Evolutionary conservation across 2,329 filamentous ascomycete genomes (phyloP).

Genomic region (Pestalotiopsis fici): DNA sequence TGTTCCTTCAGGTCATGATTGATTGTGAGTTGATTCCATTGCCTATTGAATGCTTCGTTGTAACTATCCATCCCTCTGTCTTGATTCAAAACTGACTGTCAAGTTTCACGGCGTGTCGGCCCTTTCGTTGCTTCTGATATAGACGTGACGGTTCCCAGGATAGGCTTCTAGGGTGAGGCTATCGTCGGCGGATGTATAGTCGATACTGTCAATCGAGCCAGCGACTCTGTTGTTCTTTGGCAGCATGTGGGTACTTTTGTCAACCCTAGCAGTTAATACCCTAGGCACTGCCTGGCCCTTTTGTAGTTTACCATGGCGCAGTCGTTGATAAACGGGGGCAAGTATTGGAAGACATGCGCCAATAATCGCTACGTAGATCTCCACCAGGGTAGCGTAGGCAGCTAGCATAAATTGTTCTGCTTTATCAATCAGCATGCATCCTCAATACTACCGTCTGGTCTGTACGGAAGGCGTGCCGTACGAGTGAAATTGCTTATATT

Average conservation of each 20-base stretch:
- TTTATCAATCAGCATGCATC: neutral
- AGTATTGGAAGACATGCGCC: conserved; percentile 17
- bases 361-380: conserved; percentile 19
- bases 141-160: neutral
- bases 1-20: too few species aligned
- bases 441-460: neutral
- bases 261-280: neutral
- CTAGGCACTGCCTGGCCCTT: neutral
- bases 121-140: neutral
- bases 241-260: neutral
- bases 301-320: conserved; percentile 11
- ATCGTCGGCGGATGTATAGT: neutral
- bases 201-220: neutral
- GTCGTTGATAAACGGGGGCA: conserved; percentile 15
- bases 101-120: neutral
- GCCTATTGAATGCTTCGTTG: too few species aligned
- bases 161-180: neutral
- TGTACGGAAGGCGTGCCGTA: neutral
- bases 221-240: neutral
- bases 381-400: conserved; percentile 10
- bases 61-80: too few species aligned
- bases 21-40: too few species aligned
- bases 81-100: neutral
- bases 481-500: neutral
- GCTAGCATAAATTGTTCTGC: conserved; percentile 10